phyloP scores from a whole-genome alignment of 2,329 filamentous ascomycete genomes.

The Trichoderma brevicompactum region DNA sequence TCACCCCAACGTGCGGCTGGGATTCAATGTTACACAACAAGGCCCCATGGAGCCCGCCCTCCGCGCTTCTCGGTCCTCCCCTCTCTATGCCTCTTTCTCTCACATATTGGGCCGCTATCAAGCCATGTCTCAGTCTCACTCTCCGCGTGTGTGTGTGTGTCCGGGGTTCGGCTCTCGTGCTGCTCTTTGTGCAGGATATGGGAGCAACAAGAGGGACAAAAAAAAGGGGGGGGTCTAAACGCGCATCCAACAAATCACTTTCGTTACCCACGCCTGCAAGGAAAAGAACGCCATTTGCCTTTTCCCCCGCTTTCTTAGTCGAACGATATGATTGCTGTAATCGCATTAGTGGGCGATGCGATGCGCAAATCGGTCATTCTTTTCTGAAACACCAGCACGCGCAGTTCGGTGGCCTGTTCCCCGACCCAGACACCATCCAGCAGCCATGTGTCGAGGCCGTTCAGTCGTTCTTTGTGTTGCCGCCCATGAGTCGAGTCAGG shows the following conservation, averaged over 20 bases:
- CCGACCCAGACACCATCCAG: neutral
- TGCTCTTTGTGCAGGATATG: conserved; percentile 6
- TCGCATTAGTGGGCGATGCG: conserved; percentile 2
- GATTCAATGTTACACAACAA: conserved; percentile 24
- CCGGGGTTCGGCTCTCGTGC: conserved; percentile 6
- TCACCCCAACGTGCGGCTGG: conserved; percentile 7
- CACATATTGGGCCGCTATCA: conserved; percentile 21
- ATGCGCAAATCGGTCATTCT: neutral
- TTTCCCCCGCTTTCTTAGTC: conserved; percentile 22
- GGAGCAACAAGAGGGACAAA: neutral
- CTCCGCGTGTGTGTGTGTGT: neutral
- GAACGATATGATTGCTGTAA: conserved; percentile 9
- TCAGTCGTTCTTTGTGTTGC: neutral
- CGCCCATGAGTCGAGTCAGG: no score
- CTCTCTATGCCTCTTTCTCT: neutral
- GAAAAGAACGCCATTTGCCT: neutral
- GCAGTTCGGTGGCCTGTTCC: neutral
- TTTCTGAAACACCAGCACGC: conserved; percentile 13
- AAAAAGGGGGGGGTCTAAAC: conserved; percentile 3
- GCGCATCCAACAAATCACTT: conserved; percentile 15
- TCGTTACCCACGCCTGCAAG: conserved; percentile 16
- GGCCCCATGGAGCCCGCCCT: neutral
- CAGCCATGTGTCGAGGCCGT: no score
- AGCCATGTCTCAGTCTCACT: conserved; percentile 3
- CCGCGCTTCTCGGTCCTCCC: neutral